Base-by-base conservation (phyloP, 768 basidiomycete species). In the Lentinula lateritia region DNA sequence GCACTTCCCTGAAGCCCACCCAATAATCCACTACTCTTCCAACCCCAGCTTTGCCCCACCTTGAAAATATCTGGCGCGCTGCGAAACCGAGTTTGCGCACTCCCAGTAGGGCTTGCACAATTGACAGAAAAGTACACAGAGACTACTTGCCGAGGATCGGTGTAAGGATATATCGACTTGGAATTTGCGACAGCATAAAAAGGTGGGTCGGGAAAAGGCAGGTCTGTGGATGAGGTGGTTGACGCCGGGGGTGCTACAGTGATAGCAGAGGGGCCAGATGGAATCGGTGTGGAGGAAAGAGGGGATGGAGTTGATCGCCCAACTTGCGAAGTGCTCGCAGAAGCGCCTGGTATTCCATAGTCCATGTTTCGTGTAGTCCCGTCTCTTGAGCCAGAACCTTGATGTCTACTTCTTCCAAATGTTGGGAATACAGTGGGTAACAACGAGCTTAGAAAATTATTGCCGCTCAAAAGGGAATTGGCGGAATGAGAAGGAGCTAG, bases 11-110 rank as follows among this genome's bases (percentile, higher is more conserved):
- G 38, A 36, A 34, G 36, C 52, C 52, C 58, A 42, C 56, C 58
- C 32, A 54, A 6, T 54, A 87, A 69, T 18, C 82, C 81, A 61
- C 79, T 80, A 58, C 80, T 82, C 75, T 93, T 94, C 94, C 94
- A 95, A 0, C 94, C 95, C 95, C 93, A 96, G 64, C 90, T 92
- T 78, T 95, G 92, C 62, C 86, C 86, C 50, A 93, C 80, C 34
- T 87, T 80, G 70, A 97, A 96, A 48, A 83, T 80, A 68, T 97
- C 95, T 1, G 95, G 95, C 3, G 88, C 83, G 64, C 92, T 94
- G 52, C 87, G 83, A 71, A 96, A 96, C 42, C 87, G 80, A 57
- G 92, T 94, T 69, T 93, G 79, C 35, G 87, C 87, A 6, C 91
- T 85, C 2, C 95, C 93, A 6, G 89, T 87, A 16, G 87, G 85